A percentile compares a stretch with the other conserved stretches of the same genome.
Conservation (phyloP, 2,329 filamentous ascomycete genomes). For the Verticillium longisporum region DNA sequence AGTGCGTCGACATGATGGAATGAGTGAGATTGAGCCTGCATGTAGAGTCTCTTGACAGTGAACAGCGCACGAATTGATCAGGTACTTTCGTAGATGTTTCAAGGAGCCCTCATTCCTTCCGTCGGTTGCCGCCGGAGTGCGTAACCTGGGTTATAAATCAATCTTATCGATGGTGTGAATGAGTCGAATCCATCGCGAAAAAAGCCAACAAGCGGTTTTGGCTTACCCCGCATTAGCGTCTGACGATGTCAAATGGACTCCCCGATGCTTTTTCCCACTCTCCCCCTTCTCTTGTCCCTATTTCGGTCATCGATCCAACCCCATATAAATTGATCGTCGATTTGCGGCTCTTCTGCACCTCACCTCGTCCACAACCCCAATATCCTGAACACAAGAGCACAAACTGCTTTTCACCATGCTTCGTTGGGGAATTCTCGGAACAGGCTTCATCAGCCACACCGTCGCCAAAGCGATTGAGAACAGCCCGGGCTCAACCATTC, state of each 20-base stretch:
- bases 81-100: too few relatives aligned
- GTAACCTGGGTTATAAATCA: neutral
- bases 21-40: too few relatives aligned
- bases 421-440: constrained; percentile 20
- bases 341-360: neutral
- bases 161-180: neutral
- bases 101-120: too few relatives aligned
- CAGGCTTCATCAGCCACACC: constrained; percentile 20
- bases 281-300: neutral
- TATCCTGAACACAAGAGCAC: neutral
- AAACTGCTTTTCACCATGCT: constrained; percentile 8
- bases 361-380: neutral
- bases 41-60: too few relatives aligned
- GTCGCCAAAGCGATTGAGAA: constrained; percentile 12
- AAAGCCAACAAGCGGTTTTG: neutral
- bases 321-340: neutral
- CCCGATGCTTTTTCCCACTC: neutral
- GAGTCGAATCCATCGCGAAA: neutral
- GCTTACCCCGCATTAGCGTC: neutral
- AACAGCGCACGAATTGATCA: too few relatives aligned
- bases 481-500: constrained; percentile 12
- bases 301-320: neutral
- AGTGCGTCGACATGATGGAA: too few relatives aligned
- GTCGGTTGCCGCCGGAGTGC: neutral
- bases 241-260: neutral